A percentile compares a stretch with the other conserved stretches of the same genome.
phyloP scores from a whole-genome alignment of 805 yeast species.

The Kluyveromyces aestuarii region DNA sequence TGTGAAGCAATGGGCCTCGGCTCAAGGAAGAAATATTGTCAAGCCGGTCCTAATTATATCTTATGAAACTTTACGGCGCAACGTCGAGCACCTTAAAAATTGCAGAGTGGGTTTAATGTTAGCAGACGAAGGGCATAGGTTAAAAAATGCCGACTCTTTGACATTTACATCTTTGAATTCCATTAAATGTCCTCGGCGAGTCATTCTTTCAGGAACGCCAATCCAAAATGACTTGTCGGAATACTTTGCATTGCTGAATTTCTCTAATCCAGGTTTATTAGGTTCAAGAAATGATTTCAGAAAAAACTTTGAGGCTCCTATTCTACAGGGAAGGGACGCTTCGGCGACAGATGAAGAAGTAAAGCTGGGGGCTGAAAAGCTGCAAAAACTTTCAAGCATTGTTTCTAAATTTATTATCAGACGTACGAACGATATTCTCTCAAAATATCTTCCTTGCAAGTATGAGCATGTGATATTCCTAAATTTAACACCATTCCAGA shows the following conservation, averaged over 20 bases:
- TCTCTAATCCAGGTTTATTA: slow-evolving; percentile 89
- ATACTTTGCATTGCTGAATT: slow-evolving; percentile 79
- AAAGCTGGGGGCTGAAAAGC: slow-evolving; percentile 54
- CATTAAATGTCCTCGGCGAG: slow-evolving; percentile 80
- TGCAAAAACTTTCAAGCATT: slow-evolving; percentile 58
- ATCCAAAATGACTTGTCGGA: slow-evolving; percentile 93
- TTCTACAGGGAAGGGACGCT: slow-evolving; percentile 82
- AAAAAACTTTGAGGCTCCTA: slow-evolving; percentile 72
- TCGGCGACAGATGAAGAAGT: slow-evolving; percentile 77
- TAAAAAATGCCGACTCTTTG: slow-evolving; percentile 82
- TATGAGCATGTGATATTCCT: slow-evolving; percentile 96
- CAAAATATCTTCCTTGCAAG: slow-evolving; percentile 90
- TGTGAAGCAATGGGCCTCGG: slow-evolving; percentile 75
- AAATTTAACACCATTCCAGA: slow-evolving; percentile 70
- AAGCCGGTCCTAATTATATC: slow-evolving; percentile 91
- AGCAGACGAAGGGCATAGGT: slow-evolving; percentile 80
- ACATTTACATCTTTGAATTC: slow-evolving; percentile 83
- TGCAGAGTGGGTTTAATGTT: slow-evolving; percentile 79
- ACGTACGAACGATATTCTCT: slow-evolving; percentile 87
- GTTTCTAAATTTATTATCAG: slow-evolving; percentile 89
- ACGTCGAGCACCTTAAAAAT: slow-evolving; percentile 62
- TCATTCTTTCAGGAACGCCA: slow-evolving; percentile 92
- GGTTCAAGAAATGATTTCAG: slow-evolving; percentile 82
- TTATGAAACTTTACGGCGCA: slow-evolving; percentile 85
- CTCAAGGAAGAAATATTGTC: slow-evolving; percentile 79